Conservation (phyloP, 495 filamentous ascomycete genomes). For the Aspergillus carlsbadensis region DNA sequence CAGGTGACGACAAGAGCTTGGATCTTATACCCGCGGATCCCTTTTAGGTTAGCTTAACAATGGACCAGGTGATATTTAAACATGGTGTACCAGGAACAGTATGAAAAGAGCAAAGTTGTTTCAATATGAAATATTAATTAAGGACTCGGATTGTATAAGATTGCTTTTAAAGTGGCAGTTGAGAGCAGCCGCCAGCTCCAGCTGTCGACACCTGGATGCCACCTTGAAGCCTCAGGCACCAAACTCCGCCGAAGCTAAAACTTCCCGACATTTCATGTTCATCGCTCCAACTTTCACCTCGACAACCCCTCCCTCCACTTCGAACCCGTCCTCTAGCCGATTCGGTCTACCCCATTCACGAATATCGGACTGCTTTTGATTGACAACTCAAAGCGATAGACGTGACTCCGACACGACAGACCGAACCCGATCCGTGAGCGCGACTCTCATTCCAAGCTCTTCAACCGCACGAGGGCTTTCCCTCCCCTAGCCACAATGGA, state of each 20-base stretch:
- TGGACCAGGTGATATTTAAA: too few relatives aligned
- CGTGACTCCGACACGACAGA: not conserved
- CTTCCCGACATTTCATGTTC: conserved; percentile 2
- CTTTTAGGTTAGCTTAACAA: too few relatives aligned
- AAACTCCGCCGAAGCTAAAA: conserved; percentile 24
- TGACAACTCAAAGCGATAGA: not conserved
- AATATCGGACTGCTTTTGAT: too few relatives aligned
- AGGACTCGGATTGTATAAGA: too few relatives aligned
- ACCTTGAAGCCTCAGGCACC: conserved; percentile 25
- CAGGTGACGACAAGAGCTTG: not conserved
- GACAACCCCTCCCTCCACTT: not conserved
- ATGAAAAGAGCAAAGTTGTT: conserved; percentile 9
- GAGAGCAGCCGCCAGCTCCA: too few relatives aligned
- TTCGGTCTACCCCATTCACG: too few relatives aligned
- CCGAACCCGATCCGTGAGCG: not conserved
- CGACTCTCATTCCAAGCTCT: not conserved
- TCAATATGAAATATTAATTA: conserved; percentile 23
- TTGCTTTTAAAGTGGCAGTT: too few relatives aligned
- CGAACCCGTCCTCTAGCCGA: not conserved
- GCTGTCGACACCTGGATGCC: conserved; percentile 3
- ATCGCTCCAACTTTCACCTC: not conserved
- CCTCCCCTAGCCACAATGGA: conserved; percentile 27
- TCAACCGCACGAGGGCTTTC: not conserved
- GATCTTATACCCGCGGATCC: too few relatives aligned
- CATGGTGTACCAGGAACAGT: too few relatives aligned